These are phyloP conservation scores for Calycina marina DNA, from an alignment of 2,329 filamentous ascomycete species.

Conservation along the genomic window DNA sequence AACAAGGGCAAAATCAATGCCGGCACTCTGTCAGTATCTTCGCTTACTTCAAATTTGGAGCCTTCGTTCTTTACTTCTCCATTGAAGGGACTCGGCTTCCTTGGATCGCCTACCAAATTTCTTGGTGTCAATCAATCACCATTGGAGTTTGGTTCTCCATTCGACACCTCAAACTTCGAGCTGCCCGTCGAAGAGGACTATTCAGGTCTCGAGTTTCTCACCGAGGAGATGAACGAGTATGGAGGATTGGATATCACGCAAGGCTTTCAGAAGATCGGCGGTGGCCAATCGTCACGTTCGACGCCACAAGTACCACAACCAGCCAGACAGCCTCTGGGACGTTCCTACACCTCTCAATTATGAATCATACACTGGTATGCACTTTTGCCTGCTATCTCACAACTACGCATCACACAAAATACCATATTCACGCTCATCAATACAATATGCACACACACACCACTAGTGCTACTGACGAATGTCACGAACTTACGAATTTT, in stretches of 20 bases:
- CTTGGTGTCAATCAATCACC: constrained; percentile 20
- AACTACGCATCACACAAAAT: too few relatives aligned
- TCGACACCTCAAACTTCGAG: constrained; percentile 14
- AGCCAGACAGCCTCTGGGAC: constrained; percentile 16
- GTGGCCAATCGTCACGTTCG: constrained; percentile 21
- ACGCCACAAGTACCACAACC: constrained; percentile 11
- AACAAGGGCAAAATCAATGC: constrained; percentile 33
- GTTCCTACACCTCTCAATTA: constrained; percentile 22
- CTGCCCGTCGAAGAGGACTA: constrained; percentile 34
- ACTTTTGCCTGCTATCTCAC: too few relatives aligned
- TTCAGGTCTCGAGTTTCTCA: constrained; percentile 38
- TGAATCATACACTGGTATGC: constrained; percentile 6
- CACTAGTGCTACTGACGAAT: constrained; percentile 8
- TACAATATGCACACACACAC: too few relatives aligned
- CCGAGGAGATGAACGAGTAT: constrained; percentile 43
- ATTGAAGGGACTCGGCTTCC: constrained; percentile 38
- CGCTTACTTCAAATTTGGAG: constrained; percentile 27
- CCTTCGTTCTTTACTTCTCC: constrained; percentile 34
- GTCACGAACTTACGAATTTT: constrained; percentile 11
- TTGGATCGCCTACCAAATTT: constrained; percentile 40
- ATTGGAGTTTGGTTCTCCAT: constrained; percentile 12
- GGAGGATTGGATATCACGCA: constrained; percentile 57
- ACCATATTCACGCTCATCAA: too few relatives aligned
- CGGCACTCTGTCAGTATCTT: constrained; percentile 36
- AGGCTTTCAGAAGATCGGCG: constrained; percentile 64